These are phyloP conservation scores for Anisodus acutangulus DNA, from an alignment of 257 asterid genomes.

Conservation along the genomic window DNA sequence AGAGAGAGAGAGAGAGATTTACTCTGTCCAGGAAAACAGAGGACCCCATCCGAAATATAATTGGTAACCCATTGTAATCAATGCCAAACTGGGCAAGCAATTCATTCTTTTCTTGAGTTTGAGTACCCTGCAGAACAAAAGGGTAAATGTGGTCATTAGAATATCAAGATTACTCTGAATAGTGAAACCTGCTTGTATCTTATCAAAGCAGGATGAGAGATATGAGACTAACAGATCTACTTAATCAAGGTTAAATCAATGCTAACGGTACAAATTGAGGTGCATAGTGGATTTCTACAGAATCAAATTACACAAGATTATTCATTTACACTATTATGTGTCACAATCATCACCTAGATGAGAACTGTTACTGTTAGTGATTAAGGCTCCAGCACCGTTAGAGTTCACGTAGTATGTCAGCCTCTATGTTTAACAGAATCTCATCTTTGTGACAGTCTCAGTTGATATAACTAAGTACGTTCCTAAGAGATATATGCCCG, in stretches of 20 bases:
- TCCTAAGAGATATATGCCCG: not conserved
- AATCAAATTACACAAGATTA: not conserved
- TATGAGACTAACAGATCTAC: not conserved
- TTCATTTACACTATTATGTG: not conserved
- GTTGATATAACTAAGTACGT: not conserved
- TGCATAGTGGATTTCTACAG: not conserved
- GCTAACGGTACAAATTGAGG: not conserved
- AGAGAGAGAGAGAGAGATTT: slow-evolving; percentile 28
- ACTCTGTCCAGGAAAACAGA: slow-evolving; percentile 77
- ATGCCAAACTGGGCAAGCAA: slow-evolving; percentile 56
- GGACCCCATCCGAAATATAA: slow-evolving; percentile 79
- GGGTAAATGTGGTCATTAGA: not conserved
- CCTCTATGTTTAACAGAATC: not conserved
- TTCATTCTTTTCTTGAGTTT: slow-evolving; percentile 73
- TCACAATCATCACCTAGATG: not conserved
- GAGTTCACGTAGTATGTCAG: slow-evolving; percentile 10
- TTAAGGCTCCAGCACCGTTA: not conserved
- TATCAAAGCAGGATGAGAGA: not conserved
- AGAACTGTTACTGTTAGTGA: not conserved
- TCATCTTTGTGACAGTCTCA: not conserved
- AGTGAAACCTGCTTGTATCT: not conserved
- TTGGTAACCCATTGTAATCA: slow-evolving; percentile 59
- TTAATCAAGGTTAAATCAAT: not conserved
- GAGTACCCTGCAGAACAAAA: slow-evolving; percentile 72
- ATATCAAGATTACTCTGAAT: not conserved